A percentile compares a stretch with the other conserved stretches of the same genome.
phyloP scores from a whole-genome alignment of 83 land plant genomes.

The Thuja plicata region DNA sequence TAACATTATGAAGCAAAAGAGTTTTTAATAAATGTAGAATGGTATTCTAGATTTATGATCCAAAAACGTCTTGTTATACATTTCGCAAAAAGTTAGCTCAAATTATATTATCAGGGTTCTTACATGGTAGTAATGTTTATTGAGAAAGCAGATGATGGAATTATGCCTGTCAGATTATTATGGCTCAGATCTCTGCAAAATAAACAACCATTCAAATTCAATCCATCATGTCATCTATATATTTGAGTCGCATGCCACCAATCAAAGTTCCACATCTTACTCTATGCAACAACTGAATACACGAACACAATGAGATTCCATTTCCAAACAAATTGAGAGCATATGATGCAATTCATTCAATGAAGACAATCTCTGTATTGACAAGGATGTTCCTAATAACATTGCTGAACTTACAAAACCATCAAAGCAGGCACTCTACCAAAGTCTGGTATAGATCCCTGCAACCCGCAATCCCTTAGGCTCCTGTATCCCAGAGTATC shows the following conservation, averaged over 20 bases:
- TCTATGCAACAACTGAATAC: neutral
- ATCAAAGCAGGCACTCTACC: constrained; percentile 37
- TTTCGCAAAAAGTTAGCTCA: neutral
- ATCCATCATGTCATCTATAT: neutral
- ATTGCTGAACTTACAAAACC: constrained; percentile 40
- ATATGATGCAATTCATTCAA: neutral
- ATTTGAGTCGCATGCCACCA: neutral
- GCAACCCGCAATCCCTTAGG: constrained; percentile 70
- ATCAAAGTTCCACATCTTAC: neutral
- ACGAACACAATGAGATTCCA: neutral
- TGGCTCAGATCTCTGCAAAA: constrained; percentile 60
- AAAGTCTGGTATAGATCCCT: constrained; percentile 58
- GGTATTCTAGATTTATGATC: neutral
- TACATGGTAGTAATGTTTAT: constrained; percentile 67
- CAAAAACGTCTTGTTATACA: neutral
- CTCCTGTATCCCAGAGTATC: constrained; percentile 35
- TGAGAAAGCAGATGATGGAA: constrained; percentile 41
- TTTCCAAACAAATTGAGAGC: neutral
- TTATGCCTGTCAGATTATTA: constrained; percentile 56
- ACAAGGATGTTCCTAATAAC: neutral
- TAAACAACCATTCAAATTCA: constrained; percentile 10
- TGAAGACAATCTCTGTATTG: neutral
- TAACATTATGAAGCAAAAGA: neutral
- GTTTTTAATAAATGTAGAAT: neutral
- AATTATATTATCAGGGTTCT: constrained; percentile 4